Evolutionary conservation across 2,329 filamentous ascomycete genomes (phyloP), one percentile per base, ranked within the genome.

Genomic region (Byssochlamys sp.): DNA sequence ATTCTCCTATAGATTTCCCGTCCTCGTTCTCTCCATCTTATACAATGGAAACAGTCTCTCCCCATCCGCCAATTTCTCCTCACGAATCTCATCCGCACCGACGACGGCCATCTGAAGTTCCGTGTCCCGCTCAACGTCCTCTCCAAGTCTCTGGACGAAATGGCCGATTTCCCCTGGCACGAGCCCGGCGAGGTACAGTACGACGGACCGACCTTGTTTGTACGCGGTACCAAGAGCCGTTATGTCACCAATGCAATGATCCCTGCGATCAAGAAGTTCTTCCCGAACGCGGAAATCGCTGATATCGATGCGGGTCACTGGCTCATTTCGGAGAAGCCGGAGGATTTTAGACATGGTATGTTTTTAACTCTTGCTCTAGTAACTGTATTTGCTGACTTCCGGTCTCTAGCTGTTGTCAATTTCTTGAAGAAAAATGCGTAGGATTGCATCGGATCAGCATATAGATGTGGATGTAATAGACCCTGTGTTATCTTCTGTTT

Each of bases 11-110:
- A 62, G 50, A 45, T 45, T 6, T 45, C 3, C 24, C n/a, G 7
- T 19, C n/a, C 6, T 14, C 31, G 7, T 45, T 45, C 5, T 19
- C 2, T 6, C 59, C 59, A 4, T 52, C 55, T 27, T 19, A 55
- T 39, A 9, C 62, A 56, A 59, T 65, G 62, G 52, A 56, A 59
- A 45, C 55, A 85, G 78, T 84, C 86, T 12, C 73, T 95, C 3
- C 78, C 85, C 0, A 87, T 99, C 63, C 86, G 94, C 2, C 91
- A 96, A 69, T 99, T 97, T 72, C 81, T 99, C 14, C 82, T 99
- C 0, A 90, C 89, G 10, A 99, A 97, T 69, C 78, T 97, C 45
- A 74, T 87, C 63, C 83, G 85, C 4, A 66, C 80, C 2, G 75
- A 79, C 54, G 78, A 81, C 55, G 14, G 35, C 14, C 10, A 45